Conservation (phyloP, 2,329 filamentous ascomycete species). For the Oidium heveae region DNA sequence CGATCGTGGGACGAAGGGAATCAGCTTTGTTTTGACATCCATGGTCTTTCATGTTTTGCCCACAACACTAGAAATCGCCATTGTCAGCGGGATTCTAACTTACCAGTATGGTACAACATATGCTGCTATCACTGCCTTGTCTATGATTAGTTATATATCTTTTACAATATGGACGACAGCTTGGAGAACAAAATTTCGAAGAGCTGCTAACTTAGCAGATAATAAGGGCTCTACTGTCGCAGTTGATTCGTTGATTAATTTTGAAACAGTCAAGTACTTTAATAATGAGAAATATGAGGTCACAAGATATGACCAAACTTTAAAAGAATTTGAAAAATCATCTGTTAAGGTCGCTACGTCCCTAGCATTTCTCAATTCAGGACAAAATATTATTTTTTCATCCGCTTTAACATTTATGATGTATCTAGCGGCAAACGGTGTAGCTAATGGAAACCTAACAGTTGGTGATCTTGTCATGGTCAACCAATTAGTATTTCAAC, state of each 20-base stretch:
- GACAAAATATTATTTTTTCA: constrained; percentile 94
- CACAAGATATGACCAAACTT: constrained; percentile 62
- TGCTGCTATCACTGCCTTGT: constrained; percentile 66
- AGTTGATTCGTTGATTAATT: constrained; percentile 93
- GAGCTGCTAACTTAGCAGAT: constrained; percentile 85
- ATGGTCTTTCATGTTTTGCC: constrained; percentile 98
- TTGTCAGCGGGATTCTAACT: constrained; percentile 90
- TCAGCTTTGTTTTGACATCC: constrained; percentile 85
- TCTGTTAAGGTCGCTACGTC: constrained; percentile 96
- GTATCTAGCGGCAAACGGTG: constrained; percentile 82
- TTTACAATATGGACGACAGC: constrained; percentile 94
- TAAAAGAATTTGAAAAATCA: constrained; percentile 69
- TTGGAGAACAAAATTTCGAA: constrained; percentile 90
- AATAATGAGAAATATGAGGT: constrained; percentile 97
- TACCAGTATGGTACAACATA: constrained; percentile 89
- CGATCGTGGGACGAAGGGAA: constrained; percentile 91
- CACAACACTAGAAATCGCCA: constrained; percentile 73
- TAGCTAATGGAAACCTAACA: constrained; percentile 55
- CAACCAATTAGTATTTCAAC: constrained; percentile 94
- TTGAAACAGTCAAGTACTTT: constrained; percentile 97
- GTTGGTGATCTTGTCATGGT: constrained; percentile 97
- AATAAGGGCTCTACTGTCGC: constrained; percentile 88
- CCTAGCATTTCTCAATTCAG: constrained; percentile 73
- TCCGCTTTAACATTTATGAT: constrained; percentile 89
- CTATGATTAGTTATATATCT: constrained; percentile 85